A percentile compares a stretch with the other conserved stretches of the same genome.
phyloP scores from a whole-genome alignment of 805 yeast genomes.

The Saturnispora zaruensis region DNA sequence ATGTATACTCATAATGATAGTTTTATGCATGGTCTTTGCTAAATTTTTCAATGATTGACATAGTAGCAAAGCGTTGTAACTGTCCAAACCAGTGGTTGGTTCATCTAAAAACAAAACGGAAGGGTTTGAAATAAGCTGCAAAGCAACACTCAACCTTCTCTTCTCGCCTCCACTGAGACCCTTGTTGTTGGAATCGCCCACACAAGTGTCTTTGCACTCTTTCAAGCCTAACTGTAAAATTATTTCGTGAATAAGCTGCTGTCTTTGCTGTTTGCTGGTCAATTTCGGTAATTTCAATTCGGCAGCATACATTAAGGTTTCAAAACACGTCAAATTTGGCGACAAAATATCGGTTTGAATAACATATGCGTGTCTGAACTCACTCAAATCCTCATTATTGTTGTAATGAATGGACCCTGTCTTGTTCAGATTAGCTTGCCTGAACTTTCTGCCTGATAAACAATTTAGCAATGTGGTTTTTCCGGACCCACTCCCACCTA shows the following conservation, averaged over 20 bases:
- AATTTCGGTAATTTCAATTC: slow-evolving; percentile 52
- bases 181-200: slow-evolving; percentile 43
- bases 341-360: slow-evolving; percentile 67
- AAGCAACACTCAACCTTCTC: slow-evolving; percentile 66
- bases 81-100: slow-evolving; percentile 83
- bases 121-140: slow-evolving; percentile 70
- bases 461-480: slow-evolving; percentile 73
- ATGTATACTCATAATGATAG: slow-evolving; percentile 69
- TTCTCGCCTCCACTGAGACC: slow-evolving; percentile 84
- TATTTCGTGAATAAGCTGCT: slow-evolving; percentile 46
- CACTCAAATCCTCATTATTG: slow-evolving; percentile 21
- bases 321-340: slow-evolving; percentile 65
- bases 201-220: slow-evolving; percentile 51
- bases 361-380: slow-evolving; percentile 49
- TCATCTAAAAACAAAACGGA: slow-evolving; percentile 73
- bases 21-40: slow-evolving; percentile 48
- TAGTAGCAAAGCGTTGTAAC: slow-evolving; percentile 61
- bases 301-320: slow-evolving; percentile 63
- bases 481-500: slow-evolving; percentile 87
- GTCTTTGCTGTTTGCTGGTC: slow-evolving; percentile 36
- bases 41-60: slow-evolving; percentile 52
- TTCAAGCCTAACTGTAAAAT: slow-evolving; percentile 56
- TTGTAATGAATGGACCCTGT: slow-evolving; percentile 40
- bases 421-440: slow-evolving; percentile 25
- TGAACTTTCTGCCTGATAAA: slow-evolving; percentile 40